Base-by-base conservation (phyloP, 2,329 filamentous ascomycete species). In the Plenodomus lindquistii region DNA sequence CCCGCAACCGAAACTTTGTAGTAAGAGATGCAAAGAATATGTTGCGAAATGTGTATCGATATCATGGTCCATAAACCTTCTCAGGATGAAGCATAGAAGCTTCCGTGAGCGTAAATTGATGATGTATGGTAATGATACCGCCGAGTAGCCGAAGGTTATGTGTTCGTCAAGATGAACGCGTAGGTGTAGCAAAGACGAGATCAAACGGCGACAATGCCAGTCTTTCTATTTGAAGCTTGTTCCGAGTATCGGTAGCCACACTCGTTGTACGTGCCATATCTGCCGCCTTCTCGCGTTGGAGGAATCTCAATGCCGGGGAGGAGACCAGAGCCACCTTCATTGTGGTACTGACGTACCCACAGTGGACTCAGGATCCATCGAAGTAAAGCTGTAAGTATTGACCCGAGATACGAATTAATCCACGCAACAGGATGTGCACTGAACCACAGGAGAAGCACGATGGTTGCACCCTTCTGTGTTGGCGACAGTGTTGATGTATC, bases 241-340 rank as follows among this genome's bases (percentile, higher is more conserved):
- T 15, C 27, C 27, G 35, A 13, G 35, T 37, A 18, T 8, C n/a
- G 4, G 18, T 10, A 7, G 9, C 35, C 35, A 20, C 18, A 4
- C 18, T 37, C 10, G 18, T 7, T 37, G n/a, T 31, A 31, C 11
- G 18, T 18, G 20, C 34, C 4, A 13, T 42, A n/a, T 2, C 48
- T 49, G 16, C 13, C 41, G 2, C 16, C 34, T 8, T n/a, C 2
- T n/a, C 16, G 17, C 1, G 34, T 7, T 2, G 19, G 13, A 13
- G 62, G 62, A 11, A 65, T 49, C 37, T 65, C 62, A 9, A 63
- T 37, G 17, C 57, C 56, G 1, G 60, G 59, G 1, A 65, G 13
- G 1, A 55, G 36, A 0, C 49, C 54, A 0, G 38, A 29, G 2
- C 57, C 52, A 2, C 48, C 43, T 1, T 56, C 54, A n/a, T 56